Evolutionary conservation across 2,329 filamentous ascomycete genomes (phyloP), one percentile per base, ranked within the genome.

Genomic region (Incumbomyces lentus): DNA sequence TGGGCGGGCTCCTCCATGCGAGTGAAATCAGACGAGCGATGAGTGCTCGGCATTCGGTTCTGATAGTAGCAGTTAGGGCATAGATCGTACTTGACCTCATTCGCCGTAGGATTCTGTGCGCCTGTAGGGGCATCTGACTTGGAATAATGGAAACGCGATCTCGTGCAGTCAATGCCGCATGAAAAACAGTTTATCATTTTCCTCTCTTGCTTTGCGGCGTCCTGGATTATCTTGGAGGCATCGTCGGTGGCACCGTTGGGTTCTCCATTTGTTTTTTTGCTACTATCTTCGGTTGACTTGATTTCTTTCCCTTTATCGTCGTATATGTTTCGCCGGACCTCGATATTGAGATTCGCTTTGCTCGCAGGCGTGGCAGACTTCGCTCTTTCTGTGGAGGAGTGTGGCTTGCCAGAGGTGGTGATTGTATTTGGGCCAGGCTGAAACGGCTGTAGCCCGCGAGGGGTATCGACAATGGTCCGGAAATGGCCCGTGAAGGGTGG

Each of bases 401-500:
- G 70, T 38, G 74, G 68, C 61, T 81, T 82, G 33, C 81, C 80
- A 2, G 74, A 62, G 5, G 78, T 78, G 35, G 75, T 71, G 34
- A 80, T 67, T 6, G 86, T 79, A 57, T 87, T 84, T 1, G 88
- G 82, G 14, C 85, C 84, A 14, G 92, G 92, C 62, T 98, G 92
- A 78, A 90, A 95, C 18, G 90, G 85, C 64, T 96, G 90, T 43
- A 98, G 76, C 32, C 92, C 92, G 49, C 92, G 82, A 44, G 92
- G 92, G 1, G 92, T 98, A 63, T 98, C 92, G 60, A 88, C 92
- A 47, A 90, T 90, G 51, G 96, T 82, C 64, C 87, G 84, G 76
- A 98, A 98, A 64, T 98, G 92, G 33, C 92, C 92, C 3, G 92
- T 98, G 60, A 95, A 96, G 6, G 92, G 92, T 2, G 92, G 90